These are phyloP conservation scores for Noccaea bulbosa DNA, from an alignment of 345 rosid species.

Conservation along the genomic window DNA sequence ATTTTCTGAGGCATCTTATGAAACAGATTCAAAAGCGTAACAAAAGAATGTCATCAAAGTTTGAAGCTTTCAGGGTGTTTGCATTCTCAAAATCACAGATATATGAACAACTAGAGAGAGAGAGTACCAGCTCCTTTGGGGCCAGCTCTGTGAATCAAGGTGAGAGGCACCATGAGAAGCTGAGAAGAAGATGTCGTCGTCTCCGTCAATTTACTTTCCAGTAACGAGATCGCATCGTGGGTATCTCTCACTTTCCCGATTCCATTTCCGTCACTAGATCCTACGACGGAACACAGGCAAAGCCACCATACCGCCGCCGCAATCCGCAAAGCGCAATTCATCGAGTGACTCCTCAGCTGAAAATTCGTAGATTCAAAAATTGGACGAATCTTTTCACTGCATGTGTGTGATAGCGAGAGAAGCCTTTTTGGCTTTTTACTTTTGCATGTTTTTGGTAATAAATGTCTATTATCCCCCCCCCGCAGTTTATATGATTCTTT, in stretches of 20 bases:
- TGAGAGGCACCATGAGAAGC: constrained; percentile 73
- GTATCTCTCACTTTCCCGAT: constrained; percentile 40
- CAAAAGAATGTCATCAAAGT: not conserved
- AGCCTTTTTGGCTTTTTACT: not conserved
- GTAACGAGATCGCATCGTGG: constrained; percentile 42
- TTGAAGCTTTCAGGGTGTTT: not conserved
- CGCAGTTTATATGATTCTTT: too few species aligned
- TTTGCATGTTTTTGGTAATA: constrained; percentile 12
- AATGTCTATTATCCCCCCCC: not conserved
- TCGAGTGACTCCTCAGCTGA: not conserved
- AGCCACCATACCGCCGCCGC: constrained; percentile 22
- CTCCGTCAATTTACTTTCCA: constrained; percentile 41
- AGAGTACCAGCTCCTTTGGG: constrained; percentile 78
- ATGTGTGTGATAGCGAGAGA: constrained; percentile 19
- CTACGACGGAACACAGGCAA: constrained; percentile 23
- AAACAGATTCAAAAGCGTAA: not conserved
- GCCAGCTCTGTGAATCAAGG: constrained; percentile 82
- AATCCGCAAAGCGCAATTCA: constrained; percentile 10
- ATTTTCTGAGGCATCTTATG: not conserved
- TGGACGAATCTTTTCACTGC: constrained; percentile 27
- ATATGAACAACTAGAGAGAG: not conserved
- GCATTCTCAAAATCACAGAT: not conserved
- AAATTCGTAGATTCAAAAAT: not conserved
- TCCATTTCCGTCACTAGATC: constrained; percentile 52
- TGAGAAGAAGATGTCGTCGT: constrained; percentile 28